These are phyloP conservation scores for Phellopilus nigrolimitatus DNA, from an alignment of 1,284 basidiomycete genomes.

Conservation along the genomic window DNA sequence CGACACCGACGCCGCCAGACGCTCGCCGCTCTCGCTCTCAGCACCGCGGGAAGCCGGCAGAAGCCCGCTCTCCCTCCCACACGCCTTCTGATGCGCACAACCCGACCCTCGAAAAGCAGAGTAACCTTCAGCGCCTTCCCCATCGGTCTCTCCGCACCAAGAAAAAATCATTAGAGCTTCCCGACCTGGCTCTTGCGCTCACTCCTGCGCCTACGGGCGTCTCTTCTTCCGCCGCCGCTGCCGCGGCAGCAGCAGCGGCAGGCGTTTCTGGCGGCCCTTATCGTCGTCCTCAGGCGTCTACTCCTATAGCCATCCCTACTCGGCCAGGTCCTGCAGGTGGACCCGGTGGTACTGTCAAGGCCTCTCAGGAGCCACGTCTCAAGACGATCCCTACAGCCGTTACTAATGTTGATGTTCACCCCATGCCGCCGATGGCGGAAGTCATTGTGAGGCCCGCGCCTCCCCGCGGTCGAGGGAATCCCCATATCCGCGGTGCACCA, in stretches of 20 bases:
- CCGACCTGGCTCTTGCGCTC: constrained; percentile 64
- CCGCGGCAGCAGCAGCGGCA: background rate
- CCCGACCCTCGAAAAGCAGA: background rate
- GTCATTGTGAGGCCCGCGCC: constrained; percentile 3
- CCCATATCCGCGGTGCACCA: constrained; percentile 30
- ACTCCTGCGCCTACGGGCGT: constrained; percentile 40
- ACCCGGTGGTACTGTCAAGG: constrained; percentile 29
- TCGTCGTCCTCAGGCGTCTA: constrained; percentile 37
- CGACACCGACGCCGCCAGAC: background rate
- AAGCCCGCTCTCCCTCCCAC: constrained; percentile 7
- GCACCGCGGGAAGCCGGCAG: constrained; percentile 4
- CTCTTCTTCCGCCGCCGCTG: constrained; percentile 36
- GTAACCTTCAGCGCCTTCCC: constrained; percentile 20
- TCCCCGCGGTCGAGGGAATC: constrained; percentile 24
- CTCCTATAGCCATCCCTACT: constrained; percentile 37
- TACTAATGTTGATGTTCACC: constrained; percentile 9
- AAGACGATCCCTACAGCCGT: constrained; percentile 20
- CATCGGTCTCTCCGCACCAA: constrained; percentile 57
- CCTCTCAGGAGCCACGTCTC: constrained; percentile 31
- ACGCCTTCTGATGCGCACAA: constrained; percentile 11
- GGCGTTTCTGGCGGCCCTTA: constrained; percentile 21
- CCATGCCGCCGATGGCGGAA: constrained; percentile 7
- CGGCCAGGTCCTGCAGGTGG: constrained; percentile 36
- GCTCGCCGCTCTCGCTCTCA: constrained; percentile 19
- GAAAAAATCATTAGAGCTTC: constrained; percentile 72